A percentile compares a stretch with the other conserved stretches of the same genome.
Evolutionary conservation across 2,329 filamentous ascomycete genomes (phyloP).

Genomic region (Penicillium sp.): DNA sequence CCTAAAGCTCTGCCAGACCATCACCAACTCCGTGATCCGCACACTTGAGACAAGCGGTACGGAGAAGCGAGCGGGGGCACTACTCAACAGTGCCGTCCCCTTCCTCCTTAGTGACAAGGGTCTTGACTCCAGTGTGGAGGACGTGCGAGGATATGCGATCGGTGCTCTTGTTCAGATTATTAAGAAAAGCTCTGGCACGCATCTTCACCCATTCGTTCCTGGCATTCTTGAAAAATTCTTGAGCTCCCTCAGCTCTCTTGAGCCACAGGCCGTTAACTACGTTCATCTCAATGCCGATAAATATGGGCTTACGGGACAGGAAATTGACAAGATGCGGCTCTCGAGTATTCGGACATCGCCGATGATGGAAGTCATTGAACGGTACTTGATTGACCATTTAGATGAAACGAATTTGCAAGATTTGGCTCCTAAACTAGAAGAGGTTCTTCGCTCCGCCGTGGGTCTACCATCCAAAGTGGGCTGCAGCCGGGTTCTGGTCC

Average conservation of each 20-base stretch:
- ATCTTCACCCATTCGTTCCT: slow-evolving; percentile 77
- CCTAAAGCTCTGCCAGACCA: slow-evolving; percentile 74
- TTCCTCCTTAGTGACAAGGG: slow-evolving; percentile 88
- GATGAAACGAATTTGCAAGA: slow-evolving; percentile 76
- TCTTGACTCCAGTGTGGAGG: slow-evolving; percentile 82
- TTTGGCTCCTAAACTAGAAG: slow-evolving; percentile 70
- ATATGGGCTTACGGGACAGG: slow-evolving; percentile 80
- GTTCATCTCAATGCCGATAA: slow-evolving; percentile 83
- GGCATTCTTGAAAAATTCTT: slow-evolving; percentile 79
- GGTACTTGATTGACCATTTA: slow-evolving; percentile 75
- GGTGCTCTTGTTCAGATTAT: slow-evolving; percentile 82
- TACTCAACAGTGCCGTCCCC: slow-evolving; percentile 84
- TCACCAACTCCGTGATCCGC: slow-evolving; percentile 82
- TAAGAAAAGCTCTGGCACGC: slow-evolving; percentile 77
- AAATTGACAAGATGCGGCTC: slow-evolving; percentile 85
- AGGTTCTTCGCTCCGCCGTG: slow-evolving; percentile 79
- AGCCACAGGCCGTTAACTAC: slow-evolving; percentile 88
- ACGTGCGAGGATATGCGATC: slow-evolving; percentile 82
- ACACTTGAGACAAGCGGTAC: slow-evolving; percentile 75
- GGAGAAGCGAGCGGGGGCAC: slow-evolving; percentile 67
- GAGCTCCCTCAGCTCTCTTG: slow-evolving; percentile 79
- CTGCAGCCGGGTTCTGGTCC: slow-evolving; percentile 79
- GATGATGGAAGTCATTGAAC: slow-evolving; percentile 87
- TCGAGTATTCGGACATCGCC: slow-evolving; percentile 81
- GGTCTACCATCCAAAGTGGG: slow-evolving; percentile 94